phyloP scores from a whole-genome alignment of 108 stramenopile species.

The Parmales sp. region DNA sequence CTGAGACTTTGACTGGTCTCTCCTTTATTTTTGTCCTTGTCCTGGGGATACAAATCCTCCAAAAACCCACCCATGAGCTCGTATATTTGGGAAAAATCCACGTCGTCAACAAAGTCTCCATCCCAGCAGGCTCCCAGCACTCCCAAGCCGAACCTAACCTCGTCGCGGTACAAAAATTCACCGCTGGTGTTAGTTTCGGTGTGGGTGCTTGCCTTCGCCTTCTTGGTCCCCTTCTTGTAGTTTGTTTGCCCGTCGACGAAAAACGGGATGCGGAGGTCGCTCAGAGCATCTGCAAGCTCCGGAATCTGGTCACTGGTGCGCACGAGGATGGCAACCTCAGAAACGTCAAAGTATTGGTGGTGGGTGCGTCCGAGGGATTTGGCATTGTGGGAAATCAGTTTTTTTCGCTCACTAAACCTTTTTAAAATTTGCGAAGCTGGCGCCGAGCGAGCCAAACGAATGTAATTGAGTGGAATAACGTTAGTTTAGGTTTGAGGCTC shows the following conservation, averaged over 20 bases:
- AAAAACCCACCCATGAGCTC: not conserved
- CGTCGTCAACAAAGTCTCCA: not conserved
- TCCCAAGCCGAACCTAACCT: not conserved
- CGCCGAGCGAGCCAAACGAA: too few species aligned
- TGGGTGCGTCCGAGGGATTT: not conserved
- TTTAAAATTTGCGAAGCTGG: not conserved
- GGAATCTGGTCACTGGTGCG: not conserved
- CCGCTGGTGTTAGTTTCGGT: not conserved
- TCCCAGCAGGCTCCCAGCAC: conserved; percentile 1
- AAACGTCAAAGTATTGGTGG: conserved; percentile 1
- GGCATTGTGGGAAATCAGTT: too few species aligned
- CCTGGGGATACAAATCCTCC: not conserved
- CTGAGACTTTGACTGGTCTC: too few species aligned
- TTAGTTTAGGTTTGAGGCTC: too few species aligned
- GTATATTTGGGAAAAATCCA: not conserved
- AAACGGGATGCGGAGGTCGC: not conserved
- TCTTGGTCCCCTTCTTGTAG: not conserved
- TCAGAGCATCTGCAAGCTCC: not conserved
- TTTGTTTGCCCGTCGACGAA: not conserved
- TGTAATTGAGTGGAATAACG: too few species aligned
- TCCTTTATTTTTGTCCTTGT: not conserved
- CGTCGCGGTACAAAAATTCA: too few species aligned
- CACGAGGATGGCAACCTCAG: conserved; percentile 7
- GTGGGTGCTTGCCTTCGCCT: not conserved
- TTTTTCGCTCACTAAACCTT: not conserved